These are phyloP conservation scores for Phytopythium cucurbitacearum DNA, from an alignment of 352 stramenopile genomes.

Conservation along the genomic window DNA sequence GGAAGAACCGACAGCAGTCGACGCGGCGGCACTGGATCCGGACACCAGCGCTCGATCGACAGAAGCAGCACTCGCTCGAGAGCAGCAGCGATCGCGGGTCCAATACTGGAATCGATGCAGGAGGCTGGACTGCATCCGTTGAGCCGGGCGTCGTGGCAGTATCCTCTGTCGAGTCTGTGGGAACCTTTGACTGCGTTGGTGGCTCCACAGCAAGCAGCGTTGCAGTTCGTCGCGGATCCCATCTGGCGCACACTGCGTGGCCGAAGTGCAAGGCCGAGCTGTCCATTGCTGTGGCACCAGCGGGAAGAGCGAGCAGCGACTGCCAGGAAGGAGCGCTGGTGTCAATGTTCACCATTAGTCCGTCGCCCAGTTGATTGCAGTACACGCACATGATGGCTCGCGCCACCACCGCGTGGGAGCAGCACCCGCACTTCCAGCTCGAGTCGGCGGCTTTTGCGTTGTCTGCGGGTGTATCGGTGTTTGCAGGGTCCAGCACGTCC, in stretches of 20 bases:
- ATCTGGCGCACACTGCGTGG: constrained; percentile 42
- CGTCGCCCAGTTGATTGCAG: constrained; percentile 24
- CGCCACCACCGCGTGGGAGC: constrained; percentile 14
- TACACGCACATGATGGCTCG: constrained; percentile 26
- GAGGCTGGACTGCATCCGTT: neutral
- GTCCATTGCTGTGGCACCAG: no score
- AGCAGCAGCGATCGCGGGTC: constrained; percentile 1
- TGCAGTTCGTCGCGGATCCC: constrained; percentile 35
- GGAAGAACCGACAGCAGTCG: constrained; percentile 55
- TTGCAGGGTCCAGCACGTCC: neutral
- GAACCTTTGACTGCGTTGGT: constrained; percentile 7
- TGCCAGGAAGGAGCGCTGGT: constrained; percentile 17
- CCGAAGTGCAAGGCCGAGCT: constrained; percentile 16
- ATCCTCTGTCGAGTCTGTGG: neutral
- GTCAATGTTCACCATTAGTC: constrained; percentile 27
- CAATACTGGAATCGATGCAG: neutral
- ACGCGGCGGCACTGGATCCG: constrained; percentile 58
- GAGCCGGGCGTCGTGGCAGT: neutral
- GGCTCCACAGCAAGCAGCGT: constrained; percentile 7
- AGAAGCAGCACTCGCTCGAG: constrained; percentile 46
- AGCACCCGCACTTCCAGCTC: constrained; percentile 44
- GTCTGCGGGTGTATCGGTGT: constrained; percentile 1
- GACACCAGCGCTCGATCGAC: constrained; percentile 23
- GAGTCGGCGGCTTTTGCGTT: neutral
- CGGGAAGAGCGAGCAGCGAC: constrained; percentile 4